Base-by-base conservation (phyloP, 2,329 filamentous ascomycete genomes). In the Penicillium italicum region DNA sequence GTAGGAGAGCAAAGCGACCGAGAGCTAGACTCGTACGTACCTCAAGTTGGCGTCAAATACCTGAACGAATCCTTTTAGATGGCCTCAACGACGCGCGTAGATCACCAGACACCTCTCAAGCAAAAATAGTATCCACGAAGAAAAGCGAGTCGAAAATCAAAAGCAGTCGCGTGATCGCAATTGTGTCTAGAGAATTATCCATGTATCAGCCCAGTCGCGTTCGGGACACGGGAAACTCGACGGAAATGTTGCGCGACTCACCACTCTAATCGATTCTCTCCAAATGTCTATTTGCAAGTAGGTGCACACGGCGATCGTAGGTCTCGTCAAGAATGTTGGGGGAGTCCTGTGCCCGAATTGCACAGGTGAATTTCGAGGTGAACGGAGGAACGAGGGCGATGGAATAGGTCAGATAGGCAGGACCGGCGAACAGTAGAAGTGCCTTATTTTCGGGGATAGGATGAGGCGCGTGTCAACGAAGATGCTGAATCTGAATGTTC, bases 181-280 rank as follows among this genome's bases (percentile, higher is more conserved):
- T 36, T 41, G 44, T 38, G 47, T 37, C 52, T 41, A 16, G 44
- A 14, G 10, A 31, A 24, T n/a, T 16, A 48, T 41, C 26, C 41
- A 34, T 30, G 47, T 31, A 34, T 53, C 44, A 49, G 50, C 50
- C 49, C 50, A 49, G 44, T 53, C 36, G 36, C 44, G n/a, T 42
- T 33, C 38, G n/a, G 20, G 34, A 58, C 40, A 26, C n/a, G 31
- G 26, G 30, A 22, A 37, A 41, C 22, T 34, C 37, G 24, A 33
- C 33, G 24, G 5, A 46, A 55, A 44, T 37, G 37, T 56, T 34
- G 43, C 40, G 30, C 51, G 20, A 71, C 70, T 71, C 60, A 73
- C 70, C 67, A 69, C 54, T 72, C 70, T 72, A 71, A 56, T 42
- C 18, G 37, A 11, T 18, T 37, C 37, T 62, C 60, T 37, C 37